Base-by-base conservation (phyloP, 73 alveolate genomes). In the Symbiodinium pilosum region DNA sequence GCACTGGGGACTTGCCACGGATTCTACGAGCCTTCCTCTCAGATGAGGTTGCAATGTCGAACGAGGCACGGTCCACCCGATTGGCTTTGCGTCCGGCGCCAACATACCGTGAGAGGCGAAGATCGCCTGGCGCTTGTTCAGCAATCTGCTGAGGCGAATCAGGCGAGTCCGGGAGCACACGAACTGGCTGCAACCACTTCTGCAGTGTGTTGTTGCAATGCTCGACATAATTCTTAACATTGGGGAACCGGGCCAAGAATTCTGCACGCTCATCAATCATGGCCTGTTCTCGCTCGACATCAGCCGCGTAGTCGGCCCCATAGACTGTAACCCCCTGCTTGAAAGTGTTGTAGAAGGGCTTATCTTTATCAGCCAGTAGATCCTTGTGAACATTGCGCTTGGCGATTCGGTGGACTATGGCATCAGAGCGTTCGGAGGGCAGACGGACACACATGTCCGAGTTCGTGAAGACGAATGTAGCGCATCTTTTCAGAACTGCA, bases 391-490 rank as follows among this genome's bases (percentile, higher is more conserved):
- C 20, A 20, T 64, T 26, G 83, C 38, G 39, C 83, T 64, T 64
- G 83, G 36, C 28, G 38, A 64, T 64, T 20, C 83, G 83, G 3
- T 64, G 83, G 83, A 64, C 83, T 64, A 64, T 64, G 41, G 83
- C 83, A 64, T 64, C 83, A 14, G 32, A 36, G 83, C 83, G 38
- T 30, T 64, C 83, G 32, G 83, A 64, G 83, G 83, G 83, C 83
- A 64, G 83, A 36, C 83, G 83, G 83, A 64, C 36, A 64, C 32
- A 64, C 83, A 64, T 21, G 38, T n/a, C 83, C 3, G 83, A 64
- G 1, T 64, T 36, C 32, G 83, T 64, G 83, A 64, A 64, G 39
- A 4, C 83, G 38, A 64, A 64, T 20, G 83, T 64, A 30, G 38
- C 32, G 83, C 83, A 64, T 64, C 83, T 64, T 2, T 64, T 64